Percentiles rank a stretch among this genome's conserved stretches.
These are phyloP conservation scores for Globisporangium acanthophoron DNA, from an alignment of 352 stramenopile genomes.

Conservation along the genomic window DNA sequence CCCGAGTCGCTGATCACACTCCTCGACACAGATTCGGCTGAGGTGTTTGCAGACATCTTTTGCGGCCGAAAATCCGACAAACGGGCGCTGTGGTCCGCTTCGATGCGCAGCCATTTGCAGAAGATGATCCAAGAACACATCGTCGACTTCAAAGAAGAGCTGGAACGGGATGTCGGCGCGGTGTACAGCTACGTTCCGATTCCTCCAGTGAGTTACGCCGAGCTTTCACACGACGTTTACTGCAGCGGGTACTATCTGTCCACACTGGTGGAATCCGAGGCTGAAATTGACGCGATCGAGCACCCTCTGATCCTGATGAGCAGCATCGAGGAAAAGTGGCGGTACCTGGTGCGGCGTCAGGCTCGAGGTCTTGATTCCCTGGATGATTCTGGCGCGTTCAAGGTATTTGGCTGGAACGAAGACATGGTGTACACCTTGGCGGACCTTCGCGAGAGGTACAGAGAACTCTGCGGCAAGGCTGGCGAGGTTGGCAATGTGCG, in stretches of 20 bases:
- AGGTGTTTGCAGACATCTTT: constrained; percentile 65
- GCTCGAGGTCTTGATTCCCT: constrained; percentile 31
- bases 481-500: constrained; percentile 43
- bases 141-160: constrained; percentile 51
- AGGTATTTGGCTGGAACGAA: constrained; percentile 64
- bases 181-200: constrained; percentile 63
- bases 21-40: constrained; percentile 55
- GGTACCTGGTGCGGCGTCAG: constrained; percentile 44
- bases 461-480: constrained; percentile 50
- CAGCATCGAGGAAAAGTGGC: constrained; percentile 78
- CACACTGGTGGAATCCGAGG: constrained; percentile 47
- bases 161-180: constrained; percentile 45
- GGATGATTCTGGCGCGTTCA: constrained; percentile 51
- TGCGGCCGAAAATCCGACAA: constrained; percentile 50
- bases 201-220: constrained; percentile 57
- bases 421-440: constrained; percentile 31
- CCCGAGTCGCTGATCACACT: constrained; percentile 66
- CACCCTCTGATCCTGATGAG: constrained; percentile 71
- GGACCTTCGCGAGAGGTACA: constrained; percentile 56
- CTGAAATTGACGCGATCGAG: constrained; percentile 58
- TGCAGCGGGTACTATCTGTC: constrained; percentile 74
- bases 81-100: constrained; percentile 57
- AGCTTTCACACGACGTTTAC: constrained; percentile 73
- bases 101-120: constrained; percentile 70
- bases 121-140: constrained; percentile 72